These are phyloP conservation scores for Tulasnella sp. DNA, from an alignment of 768 basidiomycete species.

Conservation along the genomic window DNA sequence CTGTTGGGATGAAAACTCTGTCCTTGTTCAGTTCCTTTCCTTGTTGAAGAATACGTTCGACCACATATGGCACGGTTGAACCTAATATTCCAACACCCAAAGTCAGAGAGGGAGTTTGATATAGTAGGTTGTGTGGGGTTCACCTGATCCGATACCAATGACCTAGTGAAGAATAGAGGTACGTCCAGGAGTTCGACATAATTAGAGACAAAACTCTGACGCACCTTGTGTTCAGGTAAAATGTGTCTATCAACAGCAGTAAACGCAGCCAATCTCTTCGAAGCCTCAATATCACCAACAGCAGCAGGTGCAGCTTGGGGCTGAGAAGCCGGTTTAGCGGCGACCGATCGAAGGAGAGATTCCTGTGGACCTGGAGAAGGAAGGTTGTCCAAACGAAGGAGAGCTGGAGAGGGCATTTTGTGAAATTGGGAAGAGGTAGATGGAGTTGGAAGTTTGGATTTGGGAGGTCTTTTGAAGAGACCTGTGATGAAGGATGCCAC, in stretches of 20 bases:
- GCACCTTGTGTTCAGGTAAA: conserved; percentile 64
- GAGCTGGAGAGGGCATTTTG: no score
- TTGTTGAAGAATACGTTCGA: conserved; percentile 83
- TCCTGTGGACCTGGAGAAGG: no score
- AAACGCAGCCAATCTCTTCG: conserved; percentile 85
- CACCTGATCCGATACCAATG: conserved; percentile 80
- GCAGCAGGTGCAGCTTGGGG: no score
- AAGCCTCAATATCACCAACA: conserved; percentile 50
- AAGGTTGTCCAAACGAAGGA: no score
- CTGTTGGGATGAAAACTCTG: conserved; percentile 83
- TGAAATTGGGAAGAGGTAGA: no score
- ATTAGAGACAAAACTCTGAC: conserved; percentile 15
- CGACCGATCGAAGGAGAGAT: no score
- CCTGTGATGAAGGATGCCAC: no score
- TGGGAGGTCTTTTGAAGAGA: no score
- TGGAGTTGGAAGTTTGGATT: no score
- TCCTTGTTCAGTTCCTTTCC: conserved; percentile 59
- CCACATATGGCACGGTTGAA: conserved; percentile 92
- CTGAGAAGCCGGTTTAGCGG: no score
- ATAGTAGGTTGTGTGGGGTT: background rate
- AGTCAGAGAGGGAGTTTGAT: background rate
- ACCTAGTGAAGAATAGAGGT: conserved; percentile 35
- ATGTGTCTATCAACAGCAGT: conserved; percentile 90
- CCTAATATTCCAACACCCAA: conserved; percentile 32
- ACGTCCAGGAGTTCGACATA: background rate